A percentile compares a stretch with the other conserved stretches of the same genome.
phyloP scores from a whole-genome alignment of 306 rosid genomes.

The Prunus armeniaca region DNA sequence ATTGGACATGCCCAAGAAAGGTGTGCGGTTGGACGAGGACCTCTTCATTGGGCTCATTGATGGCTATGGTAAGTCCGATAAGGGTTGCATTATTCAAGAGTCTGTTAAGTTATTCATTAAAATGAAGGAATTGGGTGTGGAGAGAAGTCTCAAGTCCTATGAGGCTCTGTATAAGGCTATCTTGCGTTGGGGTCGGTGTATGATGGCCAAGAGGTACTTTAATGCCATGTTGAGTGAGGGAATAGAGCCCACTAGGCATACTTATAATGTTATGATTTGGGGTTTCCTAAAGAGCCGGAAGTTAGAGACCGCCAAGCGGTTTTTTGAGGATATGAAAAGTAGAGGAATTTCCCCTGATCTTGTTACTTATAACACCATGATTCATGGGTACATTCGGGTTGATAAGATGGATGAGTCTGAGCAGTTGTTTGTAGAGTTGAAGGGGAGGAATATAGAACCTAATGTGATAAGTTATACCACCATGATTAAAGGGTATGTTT shows the following conservation, averaged over 20 bases:
- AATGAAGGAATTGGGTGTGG: constrained; percentile 68
- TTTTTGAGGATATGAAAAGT: constrained; percentile 72
- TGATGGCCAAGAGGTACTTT: constrained; percentile 90
- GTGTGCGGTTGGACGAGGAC: constrained; percentile 58
- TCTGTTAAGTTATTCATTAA: constrained; percentile 75
- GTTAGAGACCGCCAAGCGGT: constrained; percentile 79
- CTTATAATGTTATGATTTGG: constrained; percentile 76
- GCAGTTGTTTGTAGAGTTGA: constrained; percentile 72
- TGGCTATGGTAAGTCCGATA: constrained; percentile 67
- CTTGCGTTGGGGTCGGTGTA: constrained; percentile 65
- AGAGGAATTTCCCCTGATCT: constrained; percentile 57
- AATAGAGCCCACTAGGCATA: constrained; percentile 73
- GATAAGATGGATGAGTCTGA: constrained; percentile 79
- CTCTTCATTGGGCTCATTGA: constrained; percentile 67
- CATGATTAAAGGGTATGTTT: constrained; percentile 75
- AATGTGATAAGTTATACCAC: constrained; percentile 82
- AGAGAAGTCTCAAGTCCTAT: constrained; percentile 53
- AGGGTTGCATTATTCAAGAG: constrained; percentile 84
- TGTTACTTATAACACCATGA: constrained; percentile 81
- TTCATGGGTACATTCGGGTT: constrained; percentile 74
- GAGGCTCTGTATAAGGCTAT: constrained; percentile 79
- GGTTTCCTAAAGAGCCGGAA: constrained; percentile 80
- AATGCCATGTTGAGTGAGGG: constrained; percentile 81
- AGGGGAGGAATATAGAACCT: constrained; percentile 59
- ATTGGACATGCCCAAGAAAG: constrained; percentile 52